A percentile compares a stretch with the other conserved stretches of the same genome.
phyloP scores from a whole-genome alignment of 495 filamentous ascomycete genomes.

The Aspergillus ellipticus region DNA sequence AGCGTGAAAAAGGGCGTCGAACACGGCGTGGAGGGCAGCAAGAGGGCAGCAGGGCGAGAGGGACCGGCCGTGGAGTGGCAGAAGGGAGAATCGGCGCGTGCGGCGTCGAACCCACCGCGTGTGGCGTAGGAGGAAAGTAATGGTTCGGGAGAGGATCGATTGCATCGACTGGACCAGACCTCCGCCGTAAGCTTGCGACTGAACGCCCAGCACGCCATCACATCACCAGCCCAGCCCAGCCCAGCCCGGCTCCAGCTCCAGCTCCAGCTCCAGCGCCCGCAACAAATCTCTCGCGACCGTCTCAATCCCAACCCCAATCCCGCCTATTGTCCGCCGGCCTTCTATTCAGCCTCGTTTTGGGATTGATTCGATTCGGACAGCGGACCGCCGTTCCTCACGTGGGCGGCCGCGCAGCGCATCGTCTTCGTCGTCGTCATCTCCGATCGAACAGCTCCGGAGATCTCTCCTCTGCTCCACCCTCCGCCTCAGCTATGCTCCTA shows the following conservation, averaged over 20 bases:
- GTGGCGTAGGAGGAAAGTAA: constrained; percentile 4
- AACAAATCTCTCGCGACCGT: too few species aligned
- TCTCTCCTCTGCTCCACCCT: constrained; percentile 15
- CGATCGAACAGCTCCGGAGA: constrained; percentile 16
- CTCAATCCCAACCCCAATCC: too few species aligned
- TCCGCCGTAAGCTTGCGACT: too few species aligned
- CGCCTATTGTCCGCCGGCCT: not conserved
- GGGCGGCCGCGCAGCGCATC: constrained; percentile 15
- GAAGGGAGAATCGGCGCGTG: constrained; percentile 19
- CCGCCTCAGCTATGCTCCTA: constrained; percentile 31
- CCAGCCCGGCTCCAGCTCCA: not conserved
- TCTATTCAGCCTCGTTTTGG: not conserved
- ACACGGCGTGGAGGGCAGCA: not conserved
- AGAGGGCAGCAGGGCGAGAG: not conserved
- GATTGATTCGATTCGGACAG: not conserved
- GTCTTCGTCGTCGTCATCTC: not conserved
- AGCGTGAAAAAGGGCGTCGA: not conserved
- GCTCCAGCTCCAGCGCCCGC: too few species aligned
- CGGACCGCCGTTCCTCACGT: constrained; percentile 13
- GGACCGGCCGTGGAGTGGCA: not conserved
- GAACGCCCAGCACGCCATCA: not conserved
- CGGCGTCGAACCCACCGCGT: constrained; percentile 10
- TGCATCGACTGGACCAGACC: not conserved
- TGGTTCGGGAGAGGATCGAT: not conserved
- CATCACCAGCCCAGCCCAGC: too few species aligned